Percentiles rank a stretch among this genome's conserved stretches.
Conservation (phyloP, 2,329 filamentous ascomycete genomes). For the Acrodontium crateriforme region DNA sequence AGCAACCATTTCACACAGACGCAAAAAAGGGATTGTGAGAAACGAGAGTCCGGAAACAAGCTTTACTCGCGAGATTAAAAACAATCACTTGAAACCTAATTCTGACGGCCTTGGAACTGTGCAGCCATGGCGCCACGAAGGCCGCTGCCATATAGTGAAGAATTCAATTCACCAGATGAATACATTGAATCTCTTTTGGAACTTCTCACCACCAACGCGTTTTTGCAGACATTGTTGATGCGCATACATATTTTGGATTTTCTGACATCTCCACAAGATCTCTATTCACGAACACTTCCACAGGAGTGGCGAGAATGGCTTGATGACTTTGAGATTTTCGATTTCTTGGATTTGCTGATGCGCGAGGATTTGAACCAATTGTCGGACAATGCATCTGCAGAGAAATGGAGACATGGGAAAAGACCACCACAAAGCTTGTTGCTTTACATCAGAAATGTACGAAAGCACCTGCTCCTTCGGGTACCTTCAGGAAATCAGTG, state of each 20-base stretch:
- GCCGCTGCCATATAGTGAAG: conserved; percentile 52
- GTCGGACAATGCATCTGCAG: conserved; percentile 1
- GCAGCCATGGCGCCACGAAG: conserved; percentile 35
- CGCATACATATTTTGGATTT: conserved; percentile 97
- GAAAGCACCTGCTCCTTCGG: conserved; percentile 46
- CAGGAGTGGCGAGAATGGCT: conserved; percentile 74
- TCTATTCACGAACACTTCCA: conserved; percentile 67
- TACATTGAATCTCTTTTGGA: conserved; percentile 67
- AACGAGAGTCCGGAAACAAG: too few species aligned
- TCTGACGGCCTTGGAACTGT: too few species aligned
- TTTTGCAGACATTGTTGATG: conserved; percentile 82
- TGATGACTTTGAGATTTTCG: conserved; percentile 53
- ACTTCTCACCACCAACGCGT: conserved; percentile 59
- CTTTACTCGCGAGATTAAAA: too few species aligned
- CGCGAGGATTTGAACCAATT: conserved; percentile 52
- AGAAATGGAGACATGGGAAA: conserved; percentile 30
- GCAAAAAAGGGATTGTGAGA: too few species aligned
- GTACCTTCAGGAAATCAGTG: conserved; percentile 34
- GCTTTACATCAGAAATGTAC: conserved; percentile 57
- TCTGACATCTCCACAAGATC: conserved; percentile 63
- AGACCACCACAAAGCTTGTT: conserved; percentile 47
- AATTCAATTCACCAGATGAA: conserved; percentile 54
- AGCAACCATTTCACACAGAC: too few species aligned
- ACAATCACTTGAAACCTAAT: too few species aligned
- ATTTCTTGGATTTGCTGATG: conserved; percentile 68